Base-by-base conservation (phyloP, 352 stramenopile species). In the Phytopythium montanum region DNA sequence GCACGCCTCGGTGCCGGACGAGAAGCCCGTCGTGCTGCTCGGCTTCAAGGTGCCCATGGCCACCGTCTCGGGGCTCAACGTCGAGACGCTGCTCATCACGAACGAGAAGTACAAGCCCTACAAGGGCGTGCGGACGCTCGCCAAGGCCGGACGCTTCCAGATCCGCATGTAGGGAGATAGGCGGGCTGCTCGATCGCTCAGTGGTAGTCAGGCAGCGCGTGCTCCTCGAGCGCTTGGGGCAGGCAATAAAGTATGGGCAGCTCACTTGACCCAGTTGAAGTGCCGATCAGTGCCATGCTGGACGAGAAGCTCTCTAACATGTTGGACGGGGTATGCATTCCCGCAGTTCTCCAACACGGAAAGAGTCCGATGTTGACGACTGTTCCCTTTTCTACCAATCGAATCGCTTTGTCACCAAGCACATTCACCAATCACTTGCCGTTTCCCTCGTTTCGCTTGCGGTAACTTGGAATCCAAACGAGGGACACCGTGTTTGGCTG, bases 41-140 rank as follows among this genome's bases (percentile, higher is more conserved):
- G 86, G 87, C 50, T 99, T 98, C 85, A 99, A 98, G 70, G 96
- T 99, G 56, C 85, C 96, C 19, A 91, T 98, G 75, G 88, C 94
- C 13, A 98, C 94, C 9, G 94, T 99, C 45, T 98, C 92, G 62
- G 96, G 96, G 14, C 70, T 99, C 49, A 92, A 95, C 45, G 96
- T 99, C 42, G 93, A 96, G 68, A 98, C 96, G 46, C 70, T 99
- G 46, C 64, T 96, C 44, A 84, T 99, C 52, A 95, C 87, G 31
- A 98, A 98, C 69, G 97, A 99, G 75, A 92, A 90, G 60, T 99
- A 99, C 79, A 96, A 95, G 63, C 97, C 96, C 9, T 99, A 99
- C 87, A 99, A 99, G 83, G 97, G 96, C 33, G 96, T 99, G 50
- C 87, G 96, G 56, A 98, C 97, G 52, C 90, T 99, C 64, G 97